A percentile compares a stretch with the other conserved stretches of the same genome.
These are phyloP conservation scores for Alternaria sp. DNA, from an alignment of 2,329 filamentous ascomycete genomes.

Conservation along the genomic window DNA sequence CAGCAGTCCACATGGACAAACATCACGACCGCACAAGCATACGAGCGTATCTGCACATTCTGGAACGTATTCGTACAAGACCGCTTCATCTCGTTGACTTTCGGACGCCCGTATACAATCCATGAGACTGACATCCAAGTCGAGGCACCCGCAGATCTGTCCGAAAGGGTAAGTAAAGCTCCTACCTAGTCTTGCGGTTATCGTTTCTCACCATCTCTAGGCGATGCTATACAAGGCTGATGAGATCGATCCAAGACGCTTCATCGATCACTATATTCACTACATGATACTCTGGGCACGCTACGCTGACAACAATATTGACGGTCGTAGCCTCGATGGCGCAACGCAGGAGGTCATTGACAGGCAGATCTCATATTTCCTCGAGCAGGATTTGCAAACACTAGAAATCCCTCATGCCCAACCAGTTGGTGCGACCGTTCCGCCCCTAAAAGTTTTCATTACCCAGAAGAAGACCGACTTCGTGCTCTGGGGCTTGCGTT, in stretches of 20 bases:
- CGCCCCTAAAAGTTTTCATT: constrained; percentile 17
- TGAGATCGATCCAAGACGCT: constrained; percentile 20
- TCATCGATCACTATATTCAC: constrained; percentile 30
- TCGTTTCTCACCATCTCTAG: constrained; percentile 3
- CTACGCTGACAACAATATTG: constrained; percentile 34
- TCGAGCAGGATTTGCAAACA: constrained; percentile 10
- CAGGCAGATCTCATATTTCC: constrained; percentile 17
- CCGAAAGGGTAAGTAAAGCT: constrained; percentile 26
- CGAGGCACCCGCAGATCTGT: constrained; percentile 28
- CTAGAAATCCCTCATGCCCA: constrained; percentile 6
- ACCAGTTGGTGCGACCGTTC: background rate
- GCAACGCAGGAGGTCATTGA: constrained; percentile 14
- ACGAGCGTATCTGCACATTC: constrained; percentile 38
- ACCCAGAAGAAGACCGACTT: constrained; percentile 33
- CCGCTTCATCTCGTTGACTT: constrained; percentile 41
- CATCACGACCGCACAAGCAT: constrained; percentile 23
- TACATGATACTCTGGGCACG: constrained; percentile 38
- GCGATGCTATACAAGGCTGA: constrained; percentile 19
- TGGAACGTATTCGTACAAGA: constrained; percentile 42
- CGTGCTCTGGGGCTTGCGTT: constrained; percentile 35
- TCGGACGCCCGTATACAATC: constrained; percentile 41
- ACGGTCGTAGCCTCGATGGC: constrained; percentile 25
- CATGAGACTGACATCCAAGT: constrained; percentile 40
- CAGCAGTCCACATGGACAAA: constrained; percentile 33
- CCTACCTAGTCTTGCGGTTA: too few relatives aligned